These are phyloP conservation scores for Diaporthe helianthi DNA, from an alignment of 2,329 filamentous ascomycete genomes.

Conservation along the genomic window DNA sequence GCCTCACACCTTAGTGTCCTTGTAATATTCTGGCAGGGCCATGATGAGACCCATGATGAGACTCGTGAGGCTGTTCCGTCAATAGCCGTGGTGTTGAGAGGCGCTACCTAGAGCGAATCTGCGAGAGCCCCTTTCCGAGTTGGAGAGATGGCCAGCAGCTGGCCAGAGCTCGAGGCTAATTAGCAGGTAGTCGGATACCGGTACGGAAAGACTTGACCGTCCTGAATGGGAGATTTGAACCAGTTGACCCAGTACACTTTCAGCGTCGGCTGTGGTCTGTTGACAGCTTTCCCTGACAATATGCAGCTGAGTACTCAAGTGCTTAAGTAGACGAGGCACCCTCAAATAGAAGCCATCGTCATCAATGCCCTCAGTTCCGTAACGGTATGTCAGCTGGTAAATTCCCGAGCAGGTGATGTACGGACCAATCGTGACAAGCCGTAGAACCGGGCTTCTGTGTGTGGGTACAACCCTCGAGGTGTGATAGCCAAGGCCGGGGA, in stretches of 20 bases:
- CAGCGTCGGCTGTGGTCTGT: neutral
- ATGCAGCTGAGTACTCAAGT: neutral
- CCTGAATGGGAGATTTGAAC: neutral
- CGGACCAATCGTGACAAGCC: neutral
- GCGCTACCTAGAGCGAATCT: neutral
- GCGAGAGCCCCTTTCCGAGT: neutral
- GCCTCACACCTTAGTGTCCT: neutral
- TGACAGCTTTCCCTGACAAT: neutral
- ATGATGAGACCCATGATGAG: too few relatives aligned
- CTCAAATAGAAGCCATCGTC: neutral
- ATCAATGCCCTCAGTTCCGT: neutral
- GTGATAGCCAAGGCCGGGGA: neutral
- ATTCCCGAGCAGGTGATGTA: neutral
- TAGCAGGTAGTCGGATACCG: neutral
- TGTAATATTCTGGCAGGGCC: neutral
- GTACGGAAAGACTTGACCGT: neutral
- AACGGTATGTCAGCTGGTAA: too few relatives aligned
- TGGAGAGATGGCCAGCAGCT: neutral
- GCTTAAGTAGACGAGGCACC: neutral
- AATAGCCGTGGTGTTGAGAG: neutral
- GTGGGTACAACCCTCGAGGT: neutral
- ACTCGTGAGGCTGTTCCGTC: neutral
- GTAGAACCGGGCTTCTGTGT: neutral
- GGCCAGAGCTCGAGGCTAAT: neutral
- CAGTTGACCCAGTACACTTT: neutral